These are phyloP conservation scores for Metschnikowia reukaufii DNA, from an alignment of 805 yeast species.

Conservation along the genomic window DNA sequence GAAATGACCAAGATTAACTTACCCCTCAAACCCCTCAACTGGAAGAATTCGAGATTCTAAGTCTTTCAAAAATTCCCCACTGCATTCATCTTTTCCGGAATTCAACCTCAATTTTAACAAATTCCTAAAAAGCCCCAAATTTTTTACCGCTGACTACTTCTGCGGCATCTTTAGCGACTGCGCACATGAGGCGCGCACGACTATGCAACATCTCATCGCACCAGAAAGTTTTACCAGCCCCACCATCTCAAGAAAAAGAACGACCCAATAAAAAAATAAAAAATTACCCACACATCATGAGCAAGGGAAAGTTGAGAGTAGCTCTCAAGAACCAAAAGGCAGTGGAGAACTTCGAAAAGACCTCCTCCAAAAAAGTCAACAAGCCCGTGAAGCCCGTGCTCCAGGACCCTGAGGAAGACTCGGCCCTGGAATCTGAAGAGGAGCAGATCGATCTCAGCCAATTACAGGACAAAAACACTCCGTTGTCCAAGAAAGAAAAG, in stretches of 20 bases:
- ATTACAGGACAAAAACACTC: slow-evolving; percentile 11
- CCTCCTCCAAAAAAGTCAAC: slow-evolving; percentile 5
- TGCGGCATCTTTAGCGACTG: neutral
- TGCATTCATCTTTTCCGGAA: too few species aligned
- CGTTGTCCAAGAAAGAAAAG: slow-evolving; percentile 62
- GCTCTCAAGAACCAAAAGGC: slow-evolving; percentile 21
- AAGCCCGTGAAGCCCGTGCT: slow-evolving; percentile 18
- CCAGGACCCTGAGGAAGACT: slow-evolving; percentile 12
- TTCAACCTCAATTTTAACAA: too few species aligned
- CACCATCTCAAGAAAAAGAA: neutral
- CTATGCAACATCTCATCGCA: slow-evolving; percentile 18
- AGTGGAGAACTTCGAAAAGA: slow-evolving; percentile 9
- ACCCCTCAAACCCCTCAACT: too few species aligned
- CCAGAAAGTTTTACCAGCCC: slow-evolving; percentile 10
- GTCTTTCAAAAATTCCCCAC: too few species aligned
- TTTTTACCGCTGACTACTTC: too few species aligned
- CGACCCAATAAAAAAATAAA: neutral
- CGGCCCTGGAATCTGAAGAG: slow-evolving; percentile 22
- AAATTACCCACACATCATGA: slow-evolving; percentile 10
- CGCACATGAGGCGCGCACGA: slow-evolving; percentile 4
- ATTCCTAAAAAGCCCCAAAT: too few species aligned
- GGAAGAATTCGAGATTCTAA: too few species aligned
- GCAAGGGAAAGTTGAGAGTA: slow-evolving; percentile 21
- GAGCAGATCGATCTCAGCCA: slow-evolving; percentile 46
- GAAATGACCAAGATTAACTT: too few species aligned